phyloP scores from a whole-genome alignment of 2,329 filamentous ascomycete genomes.

The Monosporascus sp. region DNA sequence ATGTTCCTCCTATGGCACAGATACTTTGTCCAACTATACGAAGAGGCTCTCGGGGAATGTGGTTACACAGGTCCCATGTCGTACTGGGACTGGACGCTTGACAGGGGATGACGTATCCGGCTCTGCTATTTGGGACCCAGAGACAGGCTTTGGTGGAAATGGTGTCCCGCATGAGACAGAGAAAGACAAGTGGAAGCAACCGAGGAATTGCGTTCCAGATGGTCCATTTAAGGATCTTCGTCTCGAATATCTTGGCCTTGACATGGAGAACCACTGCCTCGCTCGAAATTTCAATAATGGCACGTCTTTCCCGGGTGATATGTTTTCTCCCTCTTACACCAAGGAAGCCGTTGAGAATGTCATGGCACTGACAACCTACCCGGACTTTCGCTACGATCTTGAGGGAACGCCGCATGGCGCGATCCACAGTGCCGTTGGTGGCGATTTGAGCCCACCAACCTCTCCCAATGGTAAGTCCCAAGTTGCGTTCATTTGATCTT shows the following conservation, averaged over 20 bases:
- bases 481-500: too few relatives aligned
- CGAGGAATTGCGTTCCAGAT: conserved; percentile 22
- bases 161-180: too few relatives aligned
- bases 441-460: conserved; percentile 23
- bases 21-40: conserved; percentile 28
- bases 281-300: conserved; percentile 6
- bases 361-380: too few relatives aligned
- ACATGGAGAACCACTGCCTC: conserved; percentile 17
- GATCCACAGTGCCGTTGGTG: conserved; percentile 19
- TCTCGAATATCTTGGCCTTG: conserved; percentile 1
- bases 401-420: conserved; percentile 23
- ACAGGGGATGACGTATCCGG: conserved; percentile 22
- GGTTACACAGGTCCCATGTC: conserved; percentile 13
- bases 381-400: conserved; percentile 8
- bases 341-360: too few relatives aligned
- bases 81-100: conserved; percentile 33
- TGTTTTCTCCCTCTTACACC: too few relatives aligned
- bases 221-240: conserved; percentile 25
- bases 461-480: conserved; percentile 22
- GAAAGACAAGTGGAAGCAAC: too few relatives aligned
- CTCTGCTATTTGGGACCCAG: conserved; percentile 16
- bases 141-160: conserved; percentile 26
- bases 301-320: not conserved
- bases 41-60: conserved; percentile 22
- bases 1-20: conserved; percentile 31